Percentiles rank a stretch among this genome's conserved stretches.
Evolutionary conservation across 345 rosid genomes (phyloP).

Genomic region (Citrus inodora): DNA sequence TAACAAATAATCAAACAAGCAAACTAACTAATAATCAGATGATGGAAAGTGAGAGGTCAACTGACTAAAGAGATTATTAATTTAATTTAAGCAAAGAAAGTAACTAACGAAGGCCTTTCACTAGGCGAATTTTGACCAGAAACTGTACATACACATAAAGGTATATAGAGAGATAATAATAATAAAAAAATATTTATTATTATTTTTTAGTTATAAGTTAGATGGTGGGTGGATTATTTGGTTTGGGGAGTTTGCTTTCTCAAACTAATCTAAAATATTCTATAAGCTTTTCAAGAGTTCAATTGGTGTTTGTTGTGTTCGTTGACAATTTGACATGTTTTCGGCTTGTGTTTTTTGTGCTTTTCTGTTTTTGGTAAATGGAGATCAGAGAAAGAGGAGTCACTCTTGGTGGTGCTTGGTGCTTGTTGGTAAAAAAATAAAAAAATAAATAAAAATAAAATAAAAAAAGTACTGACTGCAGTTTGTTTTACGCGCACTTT

Average conservation of each 20-base stretch:
- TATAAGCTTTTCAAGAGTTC: too few relatives aligned
- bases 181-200: neutral
- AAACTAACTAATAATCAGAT: constrained; percentile 24
- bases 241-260: neutral
- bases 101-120: neutral
- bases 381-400: too few relatives aligned
- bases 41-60: constrained; percentile 81
- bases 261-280: too few relatives aligned
- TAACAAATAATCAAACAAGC: constrained; percentile 23
- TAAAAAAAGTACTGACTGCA: too few relatives aligned
- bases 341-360: too few relatives aligned
- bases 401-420: too few relatives aligned
- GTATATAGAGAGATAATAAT: neutral
- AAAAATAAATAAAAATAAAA: too few relatives aligned
- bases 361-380: too few relatives aligned
- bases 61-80: constrained; percentile 18
- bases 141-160: neutral
- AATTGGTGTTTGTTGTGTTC: too few relatives aligned
- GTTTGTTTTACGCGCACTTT: too few relatives aligned
- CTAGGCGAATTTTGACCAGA: constrained; percentile 2
- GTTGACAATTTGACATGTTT: too few relatives aligned
- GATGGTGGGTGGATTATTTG: neutral
- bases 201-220: neutral
- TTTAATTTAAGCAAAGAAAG: neutral
- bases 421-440: too few relatives aligned